These are phyloP conservation scores for Trichoderma afroharzianum DNA, from an alignment of 2,329 filamentous ascomycete genomes.

Conservation along the genomic window DNA sequence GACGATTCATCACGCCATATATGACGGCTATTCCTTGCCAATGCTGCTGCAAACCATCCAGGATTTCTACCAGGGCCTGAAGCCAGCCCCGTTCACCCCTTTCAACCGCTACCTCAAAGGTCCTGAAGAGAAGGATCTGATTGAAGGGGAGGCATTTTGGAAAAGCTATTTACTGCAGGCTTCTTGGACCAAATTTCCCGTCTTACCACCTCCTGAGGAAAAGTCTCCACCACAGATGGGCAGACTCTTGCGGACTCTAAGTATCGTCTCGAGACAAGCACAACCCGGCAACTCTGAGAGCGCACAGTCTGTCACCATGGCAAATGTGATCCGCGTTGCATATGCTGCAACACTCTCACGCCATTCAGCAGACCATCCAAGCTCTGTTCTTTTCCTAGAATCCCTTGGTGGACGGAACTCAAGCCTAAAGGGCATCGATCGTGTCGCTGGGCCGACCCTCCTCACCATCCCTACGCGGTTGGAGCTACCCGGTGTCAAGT, in stretches of 20 bases:
- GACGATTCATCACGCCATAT: slow-evolving; percentile 1
- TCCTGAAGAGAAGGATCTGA: not conserved
- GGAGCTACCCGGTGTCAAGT: not conserved
- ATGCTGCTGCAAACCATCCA: not conserved
- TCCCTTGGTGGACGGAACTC: not conserved
- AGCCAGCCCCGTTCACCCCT: not conserved
- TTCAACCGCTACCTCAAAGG: not conserved
- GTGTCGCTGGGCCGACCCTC: not conserved
- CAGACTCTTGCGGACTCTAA: not conserved
- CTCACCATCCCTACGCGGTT: not conserved
- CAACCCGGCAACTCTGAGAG: not conserved
- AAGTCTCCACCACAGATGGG: not conserved
- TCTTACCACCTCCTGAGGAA: not conserved
- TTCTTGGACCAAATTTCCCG: not conserved
- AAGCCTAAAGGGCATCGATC: not conserved
- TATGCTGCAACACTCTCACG: not conserved
- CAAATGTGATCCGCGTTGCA: slow-evolving; percentile 2
- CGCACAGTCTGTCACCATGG: not conserved
- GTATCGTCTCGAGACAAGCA: not conserved
- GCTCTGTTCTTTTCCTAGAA: not conserved
- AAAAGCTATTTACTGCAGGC: not conserved
- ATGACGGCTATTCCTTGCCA: not conserved
- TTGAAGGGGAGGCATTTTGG: not conserved
- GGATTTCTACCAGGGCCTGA: not conserved
- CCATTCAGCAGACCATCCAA: not conserved